These are phyloP conservation scores for Penicillium coprophilum DNA, from an alignment of 495 filamentous ascomycete genomes.

Conservation along the genomic window DNA sequence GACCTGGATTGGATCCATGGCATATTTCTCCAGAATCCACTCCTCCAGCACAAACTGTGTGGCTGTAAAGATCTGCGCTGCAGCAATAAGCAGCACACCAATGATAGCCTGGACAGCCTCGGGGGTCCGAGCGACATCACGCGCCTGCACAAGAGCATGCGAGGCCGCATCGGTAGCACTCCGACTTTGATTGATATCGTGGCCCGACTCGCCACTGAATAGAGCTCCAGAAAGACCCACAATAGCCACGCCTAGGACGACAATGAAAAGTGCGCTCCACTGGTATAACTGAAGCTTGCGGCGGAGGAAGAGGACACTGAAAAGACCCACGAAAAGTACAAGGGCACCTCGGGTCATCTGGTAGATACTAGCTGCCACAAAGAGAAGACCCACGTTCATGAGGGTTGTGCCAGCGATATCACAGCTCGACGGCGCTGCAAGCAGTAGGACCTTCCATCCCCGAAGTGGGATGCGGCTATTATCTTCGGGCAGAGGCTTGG, in stretches of 20 bases:
- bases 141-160: slow-evolving; percentile 25
- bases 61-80: slow-evolving; percentile 94
- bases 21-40: slow-evolving; percentile 86
- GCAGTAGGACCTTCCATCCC: slow-evolving; percentile 71
- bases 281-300: slow-evolving; percentile 78
- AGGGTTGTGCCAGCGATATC: slow-evolving; percentile 94
- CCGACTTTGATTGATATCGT: slow-evolving; percentile 40
- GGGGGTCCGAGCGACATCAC: slow-evolving; percentile 42
- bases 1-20: slow-evolving; percentile 82
- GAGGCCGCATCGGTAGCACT: slow-evolving; percentile 24
- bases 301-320: slow-evolving; percentile 87
- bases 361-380: slow-evolving; percentile 93
- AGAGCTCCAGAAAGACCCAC: slow-evolving; percentile 88
- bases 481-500: slow-evolving; percentile 50
- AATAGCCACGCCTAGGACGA: slow-evolving; percentile 82
- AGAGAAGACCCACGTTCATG: slow-evolving; percentile 93
- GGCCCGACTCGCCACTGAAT: slow-evolving; percentile 60
- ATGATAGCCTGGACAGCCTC: slow-evolving; percentile 72
- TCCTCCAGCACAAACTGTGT: slow-evolving; percentile 96
- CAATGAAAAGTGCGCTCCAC: slow-evolving; percentile 83
- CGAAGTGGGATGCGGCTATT: slow-evolving; percentile 56
- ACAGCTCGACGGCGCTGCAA: slow-evolving; percentile 86
- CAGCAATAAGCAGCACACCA: slow-evolving; percentile 85
- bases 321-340: slow-evolving; percentile 91
- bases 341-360: slow-evolving; percentile 97